A percentile compares a stretch with the other conserved stretches of the same genome.
phyloP scores from a whole-genome alignment of 2,329 filamentous ascomycete genomes.

The Hymenoscyphus salicellus region DNA sequence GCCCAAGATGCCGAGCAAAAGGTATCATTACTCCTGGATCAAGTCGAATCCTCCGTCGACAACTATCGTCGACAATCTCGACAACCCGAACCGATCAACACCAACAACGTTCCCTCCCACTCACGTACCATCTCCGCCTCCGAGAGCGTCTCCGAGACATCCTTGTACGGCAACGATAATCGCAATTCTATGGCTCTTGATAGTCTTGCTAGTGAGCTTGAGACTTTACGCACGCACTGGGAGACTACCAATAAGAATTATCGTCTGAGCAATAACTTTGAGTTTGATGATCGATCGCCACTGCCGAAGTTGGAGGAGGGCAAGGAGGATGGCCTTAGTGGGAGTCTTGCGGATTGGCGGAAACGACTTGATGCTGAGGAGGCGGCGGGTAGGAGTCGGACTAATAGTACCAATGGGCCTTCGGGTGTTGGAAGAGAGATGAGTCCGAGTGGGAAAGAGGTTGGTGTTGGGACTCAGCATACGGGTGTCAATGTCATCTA shows the following conservation, averaged over 20 bases:
- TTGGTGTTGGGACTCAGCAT: conserved; percentile 9
- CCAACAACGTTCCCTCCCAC: conserved; percentile 34
- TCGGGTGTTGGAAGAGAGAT: conserved; percentile 25
- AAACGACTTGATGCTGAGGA: conserved; percentile 64
- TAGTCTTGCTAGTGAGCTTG: conserved; percentile 86
- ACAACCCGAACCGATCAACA: conserved; percentile 50
- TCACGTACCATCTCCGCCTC: conserved; percentile 36
- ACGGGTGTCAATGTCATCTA: conserved; percentile 6
- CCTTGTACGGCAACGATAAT: conserved; percentile 47
- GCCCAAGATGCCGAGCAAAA: conserved; percentile 89
- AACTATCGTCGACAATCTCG: conserved; percentile 82
- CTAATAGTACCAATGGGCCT: conserved; percentile 10
- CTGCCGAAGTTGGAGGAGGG: conserved; percentile 39
- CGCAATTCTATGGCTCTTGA: conserved; percentile 74
- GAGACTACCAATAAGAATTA: conserved; percentile 95
- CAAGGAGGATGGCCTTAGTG: conserved; percentile 55
- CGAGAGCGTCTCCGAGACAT: conserved; percentile 62
- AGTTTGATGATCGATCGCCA: conserved; percentile 54
- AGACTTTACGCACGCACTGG: conserved; percentile 87
- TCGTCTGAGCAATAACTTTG: conserved; percentile 82
- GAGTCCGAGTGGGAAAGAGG: conserved; percentile 32
- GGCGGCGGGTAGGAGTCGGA: conserved; percentile 25
- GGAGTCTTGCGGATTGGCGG: conserved; percentile 76
- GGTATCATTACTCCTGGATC: conserved; percentile 87
- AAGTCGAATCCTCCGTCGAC: conserved; percentile 90